phyloP scores from a whole-genome alignment of 208 protist genomes.

The Leishmania tropica region DNA sequence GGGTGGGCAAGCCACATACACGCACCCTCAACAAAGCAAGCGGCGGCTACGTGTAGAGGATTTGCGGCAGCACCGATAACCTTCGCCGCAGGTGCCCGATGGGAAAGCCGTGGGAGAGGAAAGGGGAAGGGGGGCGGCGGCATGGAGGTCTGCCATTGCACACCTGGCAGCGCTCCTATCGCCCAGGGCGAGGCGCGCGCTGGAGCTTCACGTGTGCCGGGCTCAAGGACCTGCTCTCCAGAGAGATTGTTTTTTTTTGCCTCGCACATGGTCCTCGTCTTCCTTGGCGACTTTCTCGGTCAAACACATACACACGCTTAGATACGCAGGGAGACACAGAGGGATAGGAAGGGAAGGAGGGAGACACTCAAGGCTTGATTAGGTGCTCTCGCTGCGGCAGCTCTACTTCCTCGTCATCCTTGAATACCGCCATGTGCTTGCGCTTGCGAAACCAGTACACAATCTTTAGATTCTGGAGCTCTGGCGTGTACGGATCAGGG shows the following conservation, averaged over 20 bases:
- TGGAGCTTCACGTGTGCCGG: not conserved
- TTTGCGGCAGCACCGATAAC: not conserved
- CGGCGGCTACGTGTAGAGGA: not conserved
- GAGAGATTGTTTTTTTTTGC: not conserved
- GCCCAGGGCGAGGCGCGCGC: not conserved
- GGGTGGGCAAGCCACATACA: not conserved
- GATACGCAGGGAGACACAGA: not conserved
- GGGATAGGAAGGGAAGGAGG: not conserved
- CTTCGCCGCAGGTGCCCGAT: not conserved
- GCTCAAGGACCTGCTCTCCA: not conserved
- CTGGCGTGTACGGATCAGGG: constrained; percentile 84
- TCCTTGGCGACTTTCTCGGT: not conserved
- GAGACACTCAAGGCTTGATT: constrained; percentile 8
- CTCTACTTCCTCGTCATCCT: constrained; percentile 72
- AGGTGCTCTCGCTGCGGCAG: constrained; percentile 78
- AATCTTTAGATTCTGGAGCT: constrained; percentile 83
- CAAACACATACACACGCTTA: not conserved
- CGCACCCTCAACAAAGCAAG: not conserved
- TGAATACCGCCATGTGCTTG: constrained; percentile 68
- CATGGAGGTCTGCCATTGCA: not conserved
- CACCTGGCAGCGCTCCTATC: not conserved
- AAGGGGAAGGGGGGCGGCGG: not conserved
- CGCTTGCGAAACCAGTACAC: constrained; percentile 85
- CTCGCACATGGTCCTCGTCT: not conserved
- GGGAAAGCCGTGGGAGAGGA: not conserved